phyloP scores from a whole-genome alignment of 75 land plant genomes.

The Azolla pinnata region DNA sequence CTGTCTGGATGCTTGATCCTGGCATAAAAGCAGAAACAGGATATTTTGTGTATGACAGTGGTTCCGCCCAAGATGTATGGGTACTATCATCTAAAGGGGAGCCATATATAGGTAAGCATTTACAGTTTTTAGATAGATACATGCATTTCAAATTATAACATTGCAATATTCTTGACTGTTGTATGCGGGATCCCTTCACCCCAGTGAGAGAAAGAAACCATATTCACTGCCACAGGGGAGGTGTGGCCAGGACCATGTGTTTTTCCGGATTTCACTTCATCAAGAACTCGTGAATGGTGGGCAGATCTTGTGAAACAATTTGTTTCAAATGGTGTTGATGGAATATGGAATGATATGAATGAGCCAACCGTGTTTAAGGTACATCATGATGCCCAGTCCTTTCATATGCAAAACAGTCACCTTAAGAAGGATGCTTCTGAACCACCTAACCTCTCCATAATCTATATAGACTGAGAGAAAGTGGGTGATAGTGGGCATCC shows the following conservation, averaged over 20 bases:
- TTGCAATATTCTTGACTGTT: too few relatives aligned
- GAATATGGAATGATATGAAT: slow-evolving; percentile 99
- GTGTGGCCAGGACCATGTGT: slow-evolving; percentile 97
- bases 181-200: too few relatives aligned
- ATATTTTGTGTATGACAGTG: slow-evolving; percentile 77
- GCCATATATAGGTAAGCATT: slow-evolving; percentile 58
- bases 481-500: too few relatives aligned
- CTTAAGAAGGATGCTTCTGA: too few relatives aligned
- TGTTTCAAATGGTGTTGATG: slow-evolving; percentile 78
- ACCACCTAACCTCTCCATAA: too few relatives aligned
- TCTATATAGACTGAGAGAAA: too few relatives aligned
- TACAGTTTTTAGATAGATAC: not conserved
- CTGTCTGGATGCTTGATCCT: slow-evolving; percentile 98
- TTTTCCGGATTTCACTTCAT: slow-evolving; percentile 84
- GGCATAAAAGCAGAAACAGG: slow-evolving; percentile 81
- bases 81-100: slow-evolving; percentile 48
- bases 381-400: too few relatives aligned
- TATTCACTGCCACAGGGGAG: too few relatives aligned
- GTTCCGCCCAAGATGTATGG: slow-evolving; percentile 61
- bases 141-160: too few relatives aligned
- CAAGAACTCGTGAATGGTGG: slow-evolving; percentile 76
- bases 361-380: slow-evolving; percentile 97
- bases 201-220: too few relatives aligned
- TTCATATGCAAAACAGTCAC: too few relatives aligned
- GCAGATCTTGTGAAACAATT: slow-evolving; percentile 63